Evolutionary conservation across 2,329 filamentous ascomycete species (phyloP).

Genomic region (Chaetomium sp.): DNA sequence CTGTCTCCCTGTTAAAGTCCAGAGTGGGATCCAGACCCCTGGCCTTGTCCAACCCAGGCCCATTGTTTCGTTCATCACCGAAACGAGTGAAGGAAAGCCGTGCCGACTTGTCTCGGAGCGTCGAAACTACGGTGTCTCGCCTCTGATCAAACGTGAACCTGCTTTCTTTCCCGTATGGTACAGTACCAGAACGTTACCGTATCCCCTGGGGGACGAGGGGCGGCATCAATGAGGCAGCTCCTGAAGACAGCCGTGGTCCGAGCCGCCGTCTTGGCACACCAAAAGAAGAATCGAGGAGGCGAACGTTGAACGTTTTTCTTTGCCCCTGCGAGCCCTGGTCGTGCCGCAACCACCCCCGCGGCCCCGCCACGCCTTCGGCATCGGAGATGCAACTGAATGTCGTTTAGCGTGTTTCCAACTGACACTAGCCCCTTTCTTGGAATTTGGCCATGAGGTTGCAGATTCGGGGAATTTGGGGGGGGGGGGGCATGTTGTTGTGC

Average conservation of each 20-base stretch:
- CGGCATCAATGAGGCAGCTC: too few relatives aligned
- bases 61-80: constrained; percentile 1
- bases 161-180: too few relatives aligned
- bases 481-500: too few relatives aligned
- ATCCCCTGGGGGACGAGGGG: too few relatives aligned
- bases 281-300: too few relatives aligned
- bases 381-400: constrained; percentile 12
- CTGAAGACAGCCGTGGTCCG: too few relatives aligned
- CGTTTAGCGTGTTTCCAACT: constrained; percentile 8
- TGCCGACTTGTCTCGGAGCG: not conserved
- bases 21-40: too few relatives aligned
- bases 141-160: too few relatives aligned
- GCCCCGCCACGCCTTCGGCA: not conserved
- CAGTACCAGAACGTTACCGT: too few relatives aligned
- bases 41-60: not conserved
- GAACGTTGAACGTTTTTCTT: not conserved
- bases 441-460: not conserved
- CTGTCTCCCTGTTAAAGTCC: too few relatives aligned
- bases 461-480: constrained; percentile 2
- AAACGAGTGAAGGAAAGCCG: not conserved
- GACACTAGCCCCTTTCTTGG: not conserved
- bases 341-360: not conserved
- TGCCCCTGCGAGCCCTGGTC: not conserved
- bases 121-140: too few relatives aligned
- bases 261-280: too few relatives aligned